These are phyloP conservation scores for Fusarium ramigenum DNA, from an alignment of 2,329 filamentous ascomycete genomes.

Conservation along the genomic window DNA sequence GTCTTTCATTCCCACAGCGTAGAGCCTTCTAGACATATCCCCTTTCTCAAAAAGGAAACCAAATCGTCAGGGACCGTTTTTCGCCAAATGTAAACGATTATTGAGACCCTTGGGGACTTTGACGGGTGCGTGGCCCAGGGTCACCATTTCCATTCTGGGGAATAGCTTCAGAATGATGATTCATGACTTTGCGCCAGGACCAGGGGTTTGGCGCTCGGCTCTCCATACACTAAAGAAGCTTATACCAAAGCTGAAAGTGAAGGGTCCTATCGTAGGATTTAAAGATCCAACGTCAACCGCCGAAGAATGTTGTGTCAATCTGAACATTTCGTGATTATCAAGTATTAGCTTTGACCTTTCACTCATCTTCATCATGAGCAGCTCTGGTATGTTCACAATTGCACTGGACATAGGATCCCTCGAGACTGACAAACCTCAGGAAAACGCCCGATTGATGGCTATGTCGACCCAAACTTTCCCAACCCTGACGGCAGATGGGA, in stretches of 20 bases:
- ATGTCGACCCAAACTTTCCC: constrained; percentile 62
- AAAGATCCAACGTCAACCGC: constrained; percentile 1
- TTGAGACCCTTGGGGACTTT: neutral
- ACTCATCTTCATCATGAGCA: constrained; percentile 26
- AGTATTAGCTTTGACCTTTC: constrained; percentile 21
- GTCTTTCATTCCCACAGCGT: neutral
- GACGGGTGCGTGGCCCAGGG: neutral
- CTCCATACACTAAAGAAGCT: constrained; percentile 15
- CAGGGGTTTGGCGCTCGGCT: constrained; percentile 3
- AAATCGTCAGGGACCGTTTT: constrained; percentile 18
- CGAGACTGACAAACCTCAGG: neutral
- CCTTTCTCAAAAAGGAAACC: constrained; percentile 20
- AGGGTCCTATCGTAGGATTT: constrained; percentile 2
- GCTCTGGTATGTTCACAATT: constrained; percentile 6
- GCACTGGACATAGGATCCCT: neutral
- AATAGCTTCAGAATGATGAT: constrained; percentile 28
- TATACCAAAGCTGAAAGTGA: neutral
- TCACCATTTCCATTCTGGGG: neutral
- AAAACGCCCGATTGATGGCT: constrained; percentile 45
- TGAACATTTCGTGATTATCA: constrained; percentile 1
- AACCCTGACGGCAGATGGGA: constrained; percentile 57
- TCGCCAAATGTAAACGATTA: constrained; percentile 2
- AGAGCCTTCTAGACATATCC: neutral
- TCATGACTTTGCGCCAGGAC: constrained; percentile 27
- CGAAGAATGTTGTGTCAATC: neutral